Conservation (phyloP, 1,139 yeast species). For the Blastobotrys persicus region DNA sequence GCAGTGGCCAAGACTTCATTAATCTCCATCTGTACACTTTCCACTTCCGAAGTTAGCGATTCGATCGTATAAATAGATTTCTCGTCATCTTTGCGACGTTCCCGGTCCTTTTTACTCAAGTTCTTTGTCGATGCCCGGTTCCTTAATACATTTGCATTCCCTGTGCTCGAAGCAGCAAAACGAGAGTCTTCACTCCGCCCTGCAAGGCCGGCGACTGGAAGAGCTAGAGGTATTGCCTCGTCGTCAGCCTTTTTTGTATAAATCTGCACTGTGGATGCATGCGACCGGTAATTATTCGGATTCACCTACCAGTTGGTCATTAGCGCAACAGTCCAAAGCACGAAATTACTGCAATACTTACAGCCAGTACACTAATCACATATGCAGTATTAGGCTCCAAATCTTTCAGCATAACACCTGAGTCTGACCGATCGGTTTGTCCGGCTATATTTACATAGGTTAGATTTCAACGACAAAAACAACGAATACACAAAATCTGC, state of each 20-base stretch:
- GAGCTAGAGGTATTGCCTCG: slow-evolving; percentile 23
- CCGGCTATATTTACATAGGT: slow-evolving; percentile 30
- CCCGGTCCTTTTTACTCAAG: not conserved
- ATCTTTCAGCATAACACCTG: slow-evolving; percentile 42
- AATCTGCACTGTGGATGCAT: slow-evolving; percentile 30
- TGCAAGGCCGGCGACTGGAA: not conserved
- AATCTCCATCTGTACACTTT: slow-evolving; percentile 50
- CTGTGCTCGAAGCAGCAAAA: not conserved
- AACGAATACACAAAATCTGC: not conserved
- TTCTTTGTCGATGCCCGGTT: slow-evolving; percentile 15
- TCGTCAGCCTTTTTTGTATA: slow-evolving; percentile 28
- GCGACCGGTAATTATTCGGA: slow-evolving; percentile 35
- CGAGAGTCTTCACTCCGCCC: not conserved
- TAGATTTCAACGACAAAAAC: not conserved
- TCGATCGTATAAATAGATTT: slow-evolving; percentile 43
- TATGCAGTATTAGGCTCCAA: slow-evolving; percentile 49
- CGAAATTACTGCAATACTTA: not conserved
- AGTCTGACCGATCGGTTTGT: slow-evolving; percentile 38
- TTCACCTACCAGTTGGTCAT: slow-evolving; percentile 32
- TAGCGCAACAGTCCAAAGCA: not conserved
- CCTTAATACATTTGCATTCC: slow-evolving; percentile 11
- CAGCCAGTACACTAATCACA: slow-evolving; percentile 54
- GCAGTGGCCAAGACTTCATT: slow-evolving; percentile 44
- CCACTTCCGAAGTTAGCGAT: slow-evolving; percentile 49
- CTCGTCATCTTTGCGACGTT: slow-evolving; percentile 6